phyloP scores from a whole-genome alignment of 108 stramenopile genomes.

The Mediolabrus comicus region DNA sequence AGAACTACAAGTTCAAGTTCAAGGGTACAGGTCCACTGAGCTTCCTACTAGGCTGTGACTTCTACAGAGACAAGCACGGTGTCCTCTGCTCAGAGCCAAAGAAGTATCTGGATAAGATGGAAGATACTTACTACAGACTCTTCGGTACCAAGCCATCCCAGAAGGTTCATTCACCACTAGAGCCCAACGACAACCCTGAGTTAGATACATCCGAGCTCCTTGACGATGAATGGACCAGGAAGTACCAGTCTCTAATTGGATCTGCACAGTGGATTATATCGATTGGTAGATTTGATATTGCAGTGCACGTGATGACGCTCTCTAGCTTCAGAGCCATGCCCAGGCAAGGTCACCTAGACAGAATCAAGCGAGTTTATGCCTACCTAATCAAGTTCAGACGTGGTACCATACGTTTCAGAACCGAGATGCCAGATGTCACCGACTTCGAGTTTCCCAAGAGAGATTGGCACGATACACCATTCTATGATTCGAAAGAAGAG shows the following conservation, averaged over 20 bases:
- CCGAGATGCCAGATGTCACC: slow-evolving; percentile 6
- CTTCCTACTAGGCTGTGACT: slow-evolving; percentile 39
- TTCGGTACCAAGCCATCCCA: slow-evolving; percentile 22
- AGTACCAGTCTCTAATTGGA: slow-evolving; percentile 1
- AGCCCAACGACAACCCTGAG: background rate
- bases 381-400: slow-evolving; percentile 12
- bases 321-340: slow-evolving; percentile 26
- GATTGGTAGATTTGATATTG: slow-evolving; percentile 19
- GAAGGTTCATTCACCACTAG: background rate
- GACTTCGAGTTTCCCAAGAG: background rate
- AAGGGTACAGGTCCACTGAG: slow-evolving; percentile 29
- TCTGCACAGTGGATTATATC: background rate
- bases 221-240: background rate
- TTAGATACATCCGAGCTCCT: slow-evolving; percentile 1
- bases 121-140: slow-evolving; percentile 3
- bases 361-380: slow-evolving; percentile 23
- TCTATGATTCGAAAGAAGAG: too few relatives aligned
- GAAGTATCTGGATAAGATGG: slow-evolving; percentile 24
- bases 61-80: slow-evolving; percentile 23
- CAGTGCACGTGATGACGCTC: slow-evolving; percentile 17
- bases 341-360: slow-evolving; percentile 32
- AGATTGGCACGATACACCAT: too few relatives aligned
- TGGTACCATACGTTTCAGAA: slow-evolving; percentile 12
- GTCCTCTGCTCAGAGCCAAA: slow-evolving; percentile 9
- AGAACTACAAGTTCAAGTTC: slow-evolving; percentile 23